phyloP scores from a whole-genome alignment of 805 yeast genomes.

The Metschnikowia lunata region DNA sequence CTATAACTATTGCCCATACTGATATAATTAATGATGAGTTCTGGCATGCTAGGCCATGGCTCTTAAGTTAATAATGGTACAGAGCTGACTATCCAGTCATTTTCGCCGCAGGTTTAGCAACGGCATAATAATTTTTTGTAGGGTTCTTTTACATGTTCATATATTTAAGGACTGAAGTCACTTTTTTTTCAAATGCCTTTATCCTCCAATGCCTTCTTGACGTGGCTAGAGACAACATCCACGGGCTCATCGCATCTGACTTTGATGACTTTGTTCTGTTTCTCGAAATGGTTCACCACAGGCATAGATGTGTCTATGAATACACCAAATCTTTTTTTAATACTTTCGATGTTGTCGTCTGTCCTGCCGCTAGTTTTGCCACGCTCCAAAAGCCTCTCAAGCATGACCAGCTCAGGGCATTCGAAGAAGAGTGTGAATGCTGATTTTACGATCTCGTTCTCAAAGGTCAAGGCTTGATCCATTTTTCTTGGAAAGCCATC shows the following conservation, averaged over 20 bases:
- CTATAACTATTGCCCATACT: constrained; percentile 43
- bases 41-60: constrained; percentile 49
- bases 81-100: no score
- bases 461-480: constrained; percentile 97
- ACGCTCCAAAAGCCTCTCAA: constrained; percentile 77
- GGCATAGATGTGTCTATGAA: constrained; percentile 91
- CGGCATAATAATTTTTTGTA: background rate
- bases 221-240: constrained; percentile 69
- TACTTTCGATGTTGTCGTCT: constrained; percentile 90
- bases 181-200: constrained; percentile 24
- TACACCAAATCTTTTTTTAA: constrained; percentile 81
- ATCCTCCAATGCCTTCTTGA: constrained; percentile 56
- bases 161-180: background rate
- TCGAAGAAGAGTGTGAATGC: constrained; percentile 71
- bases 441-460: constrained; percentile 67
- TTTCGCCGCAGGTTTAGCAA: background rate
- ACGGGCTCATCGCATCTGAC: constrained; percentile 77
- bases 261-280: constrained; percentile 69
- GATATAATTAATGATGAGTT: constrained; percentile 64
- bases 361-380: constrained; percentile 93
- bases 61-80: constrained; percentile 4
- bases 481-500: constrained; percentile 98
- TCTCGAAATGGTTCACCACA: constrained; percentile 78
- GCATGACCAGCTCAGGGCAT: constrained; percentile 81
- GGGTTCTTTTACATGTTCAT: background rate